These are phyloP conservation scores for Cordyceps tenuipes DNA, from an alignment of 2,329 filamentous ascomycete genomes.

Conservation along the genomic window DNA sequence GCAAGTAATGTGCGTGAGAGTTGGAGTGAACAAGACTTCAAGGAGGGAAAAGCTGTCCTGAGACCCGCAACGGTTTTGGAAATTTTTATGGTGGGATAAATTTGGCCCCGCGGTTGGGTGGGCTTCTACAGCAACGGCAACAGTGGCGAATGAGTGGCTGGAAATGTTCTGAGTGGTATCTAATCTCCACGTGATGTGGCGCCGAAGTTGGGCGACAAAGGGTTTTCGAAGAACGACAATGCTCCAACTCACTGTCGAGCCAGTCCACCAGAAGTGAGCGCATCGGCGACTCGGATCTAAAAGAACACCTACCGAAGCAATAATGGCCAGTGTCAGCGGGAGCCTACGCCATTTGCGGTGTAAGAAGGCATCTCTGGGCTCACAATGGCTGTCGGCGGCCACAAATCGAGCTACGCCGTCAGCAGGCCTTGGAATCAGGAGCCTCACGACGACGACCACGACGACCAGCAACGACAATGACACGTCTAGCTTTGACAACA, in stretches of 20 bases:
- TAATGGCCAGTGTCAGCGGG: slow-evolving; percentile 28
- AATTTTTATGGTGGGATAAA: slow-evolving; percentile 26
- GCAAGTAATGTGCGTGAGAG: slow-evolving; percentile 19
- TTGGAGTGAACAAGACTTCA: slow-evolving; percentile 17
- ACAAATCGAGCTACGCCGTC: slow-evolving; percentile 1
- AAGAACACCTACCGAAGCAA: slow-evolving; percentile 11
- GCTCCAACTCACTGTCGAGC: not conserved
- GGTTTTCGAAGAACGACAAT: slow-evolving; percentile 10
- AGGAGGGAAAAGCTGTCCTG: slow-evolving; percentile 20
- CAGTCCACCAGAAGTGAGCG: slow-evolving; percentile 10
- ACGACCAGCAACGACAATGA: not conserved
- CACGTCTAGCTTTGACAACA: not conserved
- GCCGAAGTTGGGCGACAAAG: slow-evolving; percentile 5
- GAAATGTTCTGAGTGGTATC: not conserved
- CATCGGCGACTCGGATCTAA: not conserved
- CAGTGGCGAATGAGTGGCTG: slow-evolving; percentile 17
- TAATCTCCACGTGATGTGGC: slow-evolving; percentile 21
- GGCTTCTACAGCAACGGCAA: slow-evolving; percentile 16
- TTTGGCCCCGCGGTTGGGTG: slow-evolving; percentile 26
- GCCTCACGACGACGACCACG: not conserved
- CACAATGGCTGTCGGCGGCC: slow-evolving; percentile 21
- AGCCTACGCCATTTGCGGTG: slow-evolving; percentile 30
- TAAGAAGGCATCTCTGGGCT: slow-evolving; percentile 21
- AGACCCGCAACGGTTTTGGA: slow-evolving; percentile 14
- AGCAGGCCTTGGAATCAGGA: slow-evolving; percentile 12